phyloP scores from a whole-genome alignment of 768 basidiomycete species.

The Lentinula guzmanii region DNA sequence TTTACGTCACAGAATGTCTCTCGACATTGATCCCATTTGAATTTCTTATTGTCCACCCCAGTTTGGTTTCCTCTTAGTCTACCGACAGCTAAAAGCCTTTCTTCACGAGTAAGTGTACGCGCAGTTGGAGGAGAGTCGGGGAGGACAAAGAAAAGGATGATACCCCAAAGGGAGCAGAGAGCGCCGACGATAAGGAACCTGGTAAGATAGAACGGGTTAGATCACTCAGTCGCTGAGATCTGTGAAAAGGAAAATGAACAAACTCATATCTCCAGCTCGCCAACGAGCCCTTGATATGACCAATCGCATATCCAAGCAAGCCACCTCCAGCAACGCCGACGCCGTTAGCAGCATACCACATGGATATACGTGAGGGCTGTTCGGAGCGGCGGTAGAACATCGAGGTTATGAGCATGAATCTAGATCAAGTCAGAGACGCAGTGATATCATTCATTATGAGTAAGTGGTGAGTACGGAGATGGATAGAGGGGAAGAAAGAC shows the following conservation, averaged over 20 bases:
- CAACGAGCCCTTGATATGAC: conserved; percentile 17
- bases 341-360: conserved; percentile 30
- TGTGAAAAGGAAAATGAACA: background rate
- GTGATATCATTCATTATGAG: background rate
- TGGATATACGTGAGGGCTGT: conserved; percentile 26
- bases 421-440: background rate
- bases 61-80: conserved; percentile 17
- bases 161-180: conserved; percentile 17
- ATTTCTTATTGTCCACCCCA: conserved; percentile 13
- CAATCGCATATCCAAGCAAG: conserved; percentile 18
- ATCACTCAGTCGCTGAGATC: background rate
- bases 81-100: conserved; percentile 21
- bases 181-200: conserved; percentile 21
- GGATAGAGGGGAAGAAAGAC: background rate
- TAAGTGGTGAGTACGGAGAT: background rate
- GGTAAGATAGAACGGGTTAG: background rate
- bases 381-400: conserved; percentile 27
- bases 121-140: conserved; percentile 20
- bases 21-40: conserved; percentile 9
- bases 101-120: conserved; percentile 17
- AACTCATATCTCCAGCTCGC: conserved; percentile 27
- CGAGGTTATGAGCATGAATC: conserved; percentile 24
- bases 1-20: conserved; percentile 18
- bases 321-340: conserved; percentile 29
- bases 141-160: conserved; percentile 19